Percentiles rank a stretch among this genome's conserved stretches.
phyloP scores from a whole-genome alignment of 148 eudicot genomes.

The Rhododendron williamsianum region DNA sequence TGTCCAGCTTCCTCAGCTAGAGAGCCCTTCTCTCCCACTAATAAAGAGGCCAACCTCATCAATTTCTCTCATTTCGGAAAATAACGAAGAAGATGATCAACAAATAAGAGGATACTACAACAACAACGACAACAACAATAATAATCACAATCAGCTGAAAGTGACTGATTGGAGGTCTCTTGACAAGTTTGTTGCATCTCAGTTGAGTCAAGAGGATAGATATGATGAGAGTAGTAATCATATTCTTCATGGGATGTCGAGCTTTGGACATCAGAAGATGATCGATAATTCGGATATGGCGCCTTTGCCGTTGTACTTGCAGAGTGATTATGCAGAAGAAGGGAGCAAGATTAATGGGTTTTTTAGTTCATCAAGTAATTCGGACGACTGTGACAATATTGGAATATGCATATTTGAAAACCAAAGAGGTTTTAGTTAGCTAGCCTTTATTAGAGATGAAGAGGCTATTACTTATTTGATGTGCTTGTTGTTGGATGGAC shows the following conservation, averaged over 20 bases:
- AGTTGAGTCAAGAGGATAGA: constrained; percentile 15
- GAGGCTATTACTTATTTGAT: background rate
- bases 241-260: constrained; percentile 13
- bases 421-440: constrained; percentile 16
- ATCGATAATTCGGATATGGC: constrained; percentile 25
- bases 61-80: constrained; percentile 31
- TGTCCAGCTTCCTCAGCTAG: constrained; percentile 76
- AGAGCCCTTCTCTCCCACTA: constrained; percentile 54
- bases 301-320: constrained; percentile 45
- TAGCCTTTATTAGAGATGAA: background rate
- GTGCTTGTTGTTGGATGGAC: background rate
- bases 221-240: background rate
- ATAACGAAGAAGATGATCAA: constrained; percentile 13
- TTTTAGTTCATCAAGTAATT: constrained; percentile 31
- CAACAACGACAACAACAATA: background rate
- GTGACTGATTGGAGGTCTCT: constrained; percentile 14
- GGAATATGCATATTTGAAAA: constrained; percentile 65
- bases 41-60: constrained; percentile 46
- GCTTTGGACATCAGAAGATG: constrained; percentile 19
- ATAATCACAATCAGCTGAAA: background rate
- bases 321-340: constrained; percentile 39
- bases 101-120: background rate
- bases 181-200: constrained; percentile 15
- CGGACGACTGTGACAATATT: constrained; percentile 38
- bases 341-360: constrained; percentile 34